A percentile compares a stretch with the other conserved stretches of the same genome.
phyloP scores from a whole-genome alignment of 129 eudicot species.

The Calendula officinalis region DNA sequence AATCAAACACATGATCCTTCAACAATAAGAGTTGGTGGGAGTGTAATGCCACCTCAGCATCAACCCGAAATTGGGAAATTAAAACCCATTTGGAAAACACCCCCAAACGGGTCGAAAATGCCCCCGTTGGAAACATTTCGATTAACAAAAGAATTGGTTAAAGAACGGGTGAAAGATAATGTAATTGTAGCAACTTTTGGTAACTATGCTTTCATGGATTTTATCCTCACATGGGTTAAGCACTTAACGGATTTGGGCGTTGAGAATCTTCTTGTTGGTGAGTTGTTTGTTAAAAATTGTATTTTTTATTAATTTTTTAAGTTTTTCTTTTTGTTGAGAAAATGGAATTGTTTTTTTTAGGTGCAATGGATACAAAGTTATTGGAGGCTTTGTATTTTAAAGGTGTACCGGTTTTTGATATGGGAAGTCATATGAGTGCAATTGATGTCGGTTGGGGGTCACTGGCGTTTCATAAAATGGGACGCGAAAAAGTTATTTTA shows the following conservation, averaged over 20 bases:
- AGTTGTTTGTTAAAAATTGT: conserved; percentile 23
- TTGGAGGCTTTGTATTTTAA: conserved; percentile 96
- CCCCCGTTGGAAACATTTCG: conserved; percentile 70
- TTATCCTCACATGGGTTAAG: conserved; percentile 94
- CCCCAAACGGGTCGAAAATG: conserved; percentile 68
- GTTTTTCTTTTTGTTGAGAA: neutral
- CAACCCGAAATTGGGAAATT: conserved; percentile 26
- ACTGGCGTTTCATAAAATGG: conserved; percentile 95
- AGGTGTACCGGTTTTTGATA: conserved; percentile 95
- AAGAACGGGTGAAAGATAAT: conserved; percentile 79
- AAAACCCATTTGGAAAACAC: conserved; percentile 57
- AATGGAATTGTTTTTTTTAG: conserved; percentile 28
- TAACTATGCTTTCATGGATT: conserved; percentile 97
- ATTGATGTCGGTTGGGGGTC: conserved; percentile 98
- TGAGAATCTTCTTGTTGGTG: conserved; percentile 88
- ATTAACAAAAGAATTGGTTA: conserved; percentile 75
- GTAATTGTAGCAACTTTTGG: conserved; percentile 85
- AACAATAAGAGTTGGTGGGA: conserved; percentile 27
- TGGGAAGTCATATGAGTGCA: conserved; percentile 99
- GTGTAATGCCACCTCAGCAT: conserved; percentile 28
- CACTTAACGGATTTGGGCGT: conserved; percentile 87
- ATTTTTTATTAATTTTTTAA: neutral
- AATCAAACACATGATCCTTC: conserved; percentile 40
- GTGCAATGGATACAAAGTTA: conserved; percentile 97
- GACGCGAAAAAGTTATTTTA: conserved; percentile 86